Evolutionary conservation across 2,329 filamentous ascomycete species (phyloP), one percentile per base, ranked within the genome.

Genomic region (Hypoxylon sp.): DNA sequence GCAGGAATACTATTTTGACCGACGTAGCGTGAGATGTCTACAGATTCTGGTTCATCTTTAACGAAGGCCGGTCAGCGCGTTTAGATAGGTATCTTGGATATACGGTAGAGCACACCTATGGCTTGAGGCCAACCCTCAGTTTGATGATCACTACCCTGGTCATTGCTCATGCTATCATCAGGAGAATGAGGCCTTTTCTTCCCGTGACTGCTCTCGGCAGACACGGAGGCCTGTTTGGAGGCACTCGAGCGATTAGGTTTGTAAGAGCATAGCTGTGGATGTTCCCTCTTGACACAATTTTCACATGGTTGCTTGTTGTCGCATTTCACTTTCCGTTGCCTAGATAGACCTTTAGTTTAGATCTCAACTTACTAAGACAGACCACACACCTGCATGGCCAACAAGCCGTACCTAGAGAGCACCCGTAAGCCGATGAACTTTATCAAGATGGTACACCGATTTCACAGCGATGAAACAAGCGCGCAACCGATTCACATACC

Each of bases 231-330:
- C 54, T 75, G 75, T 71, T 78, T 80, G 47, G 74, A 72, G 30
- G 78, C 71, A 60, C 77, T 75, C 6, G 81, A 78, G 21, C 83
- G 80, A 74, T 90, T 90, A 12, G 88, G 88, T 74, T 90, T 90
- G 78, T 90, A 90, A 27, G 87, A 90, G 74, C 88, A 90, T 53
- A 90, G 80, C 76, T 86, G 83, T 2, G 87, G 83, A 70, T 90
- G 88, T 63, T 90, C 87, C 58, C 88, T 81, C 79, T 89, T 90
- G 73, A 89, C 84, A 73, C 88, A 90, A 74, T 90, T 90, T 73
- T 90, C 87, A 76, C 88, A 90, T 0, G 88, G 88, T 73, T 88
- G 84, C 75, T 89, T 87, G 76, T 90, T 90, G 79, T 90, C 88
- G 75, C 88, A 90, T 78, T 90, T 90, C 41, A 90, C 88, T 78